phyloP scores from a whole-genome alignment of 2,329 filamentous ascomycete genomes.

The Dichotomopilus funicola region DNA sequence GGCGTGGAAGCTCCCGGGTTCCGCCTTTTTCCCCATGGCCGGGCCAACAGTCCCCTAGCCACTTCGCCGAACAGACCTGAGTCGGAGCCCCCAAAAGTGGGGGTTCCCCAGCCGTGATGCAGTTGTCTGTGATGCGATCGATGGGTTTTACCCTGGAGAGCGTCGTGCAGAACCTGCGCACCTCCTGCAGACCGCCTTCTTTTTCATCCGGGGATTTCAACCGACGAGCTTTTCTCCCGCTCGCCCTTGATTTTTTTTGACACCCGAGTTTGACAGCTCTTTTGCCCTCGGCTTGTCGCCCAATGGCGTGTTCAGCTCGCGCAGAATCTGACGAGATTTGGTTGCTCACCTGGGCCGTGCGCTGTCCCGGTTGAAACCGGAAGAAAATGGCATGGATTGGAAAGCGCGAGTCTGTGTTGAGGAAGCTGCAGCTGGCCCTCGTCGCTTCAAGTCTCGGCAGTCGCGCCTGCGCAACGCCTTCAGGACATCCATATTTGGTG shows the following conservation, averaged over 20 bases:
- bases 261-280: background rate
- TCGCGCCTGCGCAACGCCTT: background rate
- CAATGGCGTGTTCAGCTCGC: too few species aligned
- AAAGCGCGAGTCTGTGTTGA: too few species aligned
- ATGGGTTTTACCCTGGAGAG: background rate
- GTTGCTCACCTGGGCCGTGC: too few species aligned
- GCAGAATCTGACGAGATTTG: too few species aligned
- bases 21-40: background rate
- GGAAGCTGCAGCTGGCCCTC: too few species aligned
- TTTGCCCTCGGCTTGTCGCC: too few species aligned
- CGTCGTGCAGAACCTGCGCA: background rate
- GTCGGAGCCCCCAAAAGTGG: background rate
- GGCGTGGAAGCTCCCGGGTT: background rate
- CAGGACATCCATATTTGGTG: background rate
- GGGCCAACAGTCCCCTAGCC: background rate
- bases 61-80: slow-evolving; percentile 6
- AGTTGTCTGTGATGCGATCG: slow-evolving; percentile 4
- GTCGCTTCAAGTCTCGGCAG: background rate
- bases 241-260: background rate
- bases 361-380: too few species aligned
- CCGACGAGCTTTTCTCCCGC: background rate
- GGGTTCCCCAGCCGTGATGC: background rate
- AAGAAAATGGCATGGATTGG: too few species aligned
- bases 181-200: slow-evolving; percentile 1
- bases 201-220: background rate